Conservation (phyloP, 1,284 basidiomycete species). For the Pseudozyma tsukubaensis region DNA sequence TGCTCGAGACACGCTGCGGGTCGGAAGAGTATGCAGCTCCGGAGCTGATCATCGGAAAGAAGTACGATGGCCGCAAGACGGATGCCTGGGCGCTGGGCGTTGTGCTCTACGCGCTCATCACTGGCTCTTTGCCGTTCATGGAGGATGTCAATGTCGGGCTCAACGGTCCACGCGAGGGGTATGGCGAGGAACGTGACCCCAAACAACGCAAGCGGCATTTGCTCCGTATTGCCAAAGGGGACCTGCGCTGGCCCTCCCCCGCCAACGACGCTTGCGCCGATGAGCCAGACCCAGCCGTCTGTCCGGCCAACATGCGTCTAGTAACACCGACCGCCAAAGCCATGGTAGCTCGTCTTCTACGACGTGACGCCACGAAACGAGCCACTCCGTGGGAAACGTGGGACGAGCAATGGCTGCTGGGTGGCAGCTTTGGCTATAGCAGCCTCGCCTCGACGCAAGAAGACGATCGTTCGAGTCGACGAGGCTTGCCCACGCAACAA, state of each 20-base stretch:
- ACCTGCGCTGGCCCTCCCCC: slow-evolving; percentile 68
- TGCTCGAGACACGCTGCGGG: slow-evolving; percentile 86
- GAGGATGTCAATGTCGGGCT: slow-evolving; percentile 46
- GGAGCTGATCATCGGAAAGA: slow-evolving; percentile 81
- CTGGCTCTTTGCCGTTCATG: slow-evolving; percentile 73
- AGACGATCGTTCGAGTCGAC: background rate
- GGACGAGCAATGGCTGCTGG: slow-evolving; percentile 63
- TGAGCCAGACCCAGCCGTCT: slow-evolving; percentile 21
- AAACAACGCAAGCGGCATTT: slow-evolving; percentile 61
- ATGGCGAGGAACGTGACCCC: slow-evolving; percentile 49
- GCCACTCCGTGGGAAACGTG: slow-evolving; percentile 61
- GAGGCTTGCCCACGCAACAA: slow-evolving; percentile 16
- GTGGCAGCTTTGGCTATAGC: slow-evolving; percentile 56
- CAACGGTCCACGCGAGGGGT: slow-evolving; percentile 41
- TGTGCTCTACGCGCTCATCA: slow-evolving; percentile 81
- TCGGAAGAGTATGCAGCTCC: slow-evolving; percentile 92
- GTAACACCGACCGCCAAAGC: slow-evolving; percentile 61
- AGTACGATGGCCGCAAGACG: slow-evolving; percentile 86
- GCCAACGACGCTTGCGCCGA: slow-evolving; percentile 62
- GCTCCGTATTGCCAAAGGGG: slow-evolving; percentile 67
- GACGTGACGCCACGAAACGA: slow-evolving; percentile 61
- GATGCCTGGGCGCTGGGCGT: slow-evolving; percentile 91
- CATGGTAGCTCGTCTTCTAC: slow-evolving; percentile 60
- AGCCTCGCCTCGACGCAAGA: slow-evolving; percentile 1
- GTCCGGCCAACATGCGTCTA: slow-evolving; percentile 48